Base-by-base conservation (phyloP, 1,139 yeast genomes). In the Candida albicans region DNA sequence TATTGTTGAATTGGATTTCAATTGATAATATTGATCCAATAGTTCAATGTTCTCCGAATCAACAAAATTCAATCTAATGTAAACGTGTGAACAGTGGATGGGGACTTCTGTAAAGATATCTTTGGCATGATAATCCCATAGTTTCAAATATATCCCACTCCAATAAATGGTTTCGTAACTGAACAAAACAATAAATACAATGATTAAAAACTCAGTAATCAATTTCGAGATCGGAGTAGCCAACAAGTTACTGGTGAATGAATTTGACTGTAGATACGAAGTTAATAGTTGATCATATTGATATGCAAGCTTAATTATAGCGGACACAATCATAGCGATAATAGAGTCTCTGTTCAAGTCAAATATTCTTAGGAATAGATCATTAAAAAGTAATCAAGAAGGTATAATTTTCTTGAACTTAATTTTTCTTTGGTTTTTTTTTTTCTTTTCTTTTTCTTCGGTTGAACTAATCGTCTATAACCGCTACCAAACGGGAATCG, bases 11-110 rank as follows among this genome's bases (percentile, higher is more conserved):
- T 56, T 57, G 22, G 54, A 52, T 44, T 61, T 67, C 41, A 65
- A 52, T 7, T 45, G 39, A 51, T 68, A 70, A 47, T 68, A 68
- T 14, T 61, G 56, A 25, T 55, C 46, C 31, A 70, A 53, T 18
- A 52, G 41, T 0, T 51, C 51, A 7, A 49, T 14, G 30, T 56
- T 48, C 2, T 59, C 56, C n/a, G 50, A 45, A 8, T 64, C 46
- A 1, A 73, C 59, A 1, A 73, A 53, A 44, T 79, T 75, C 37
- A 84, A 67, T 22, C 79, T 65, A 2, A 82, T 76, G 50, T 81
- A 80, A 1, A 84, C 70, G 59, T 84, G 89, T 1, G 93, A 90
- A 64, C 90, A 86, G 59, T 84, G 91, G 7, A 84, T 81, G 0
- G 93, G 93, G 31, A 81, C 77, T 42, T 84, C 87, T 10, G 75